These are phyloP conservation scores for Candida maris DNA, from an alignment of 805 yeast species.

Conservation along the genomic window DNA sequence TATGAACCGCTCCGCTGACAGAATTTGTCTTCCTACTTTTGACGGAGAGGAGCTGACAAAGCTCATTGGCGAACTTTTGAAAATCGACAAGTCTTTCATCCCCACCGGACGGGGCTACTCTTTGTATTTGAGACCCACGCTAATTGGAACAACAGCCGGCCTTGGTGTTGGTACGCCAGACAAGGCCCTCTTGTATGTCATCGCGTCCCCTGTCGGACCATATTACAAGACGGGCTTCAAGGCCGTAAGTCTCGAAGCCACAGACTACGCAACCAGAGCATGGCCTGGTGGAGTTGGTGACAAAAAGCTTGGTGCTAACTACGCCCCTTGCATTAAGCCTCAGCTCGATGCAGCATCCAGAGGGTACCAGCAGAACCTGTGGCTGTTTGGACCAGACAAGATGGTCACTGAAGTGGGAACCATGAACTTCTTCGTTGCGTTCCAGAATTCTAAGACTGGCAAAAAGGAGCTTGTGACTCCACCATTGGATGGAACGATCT, in stretches of 20 bases:
- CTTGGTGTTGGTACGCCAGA: conserved; percentile 85
- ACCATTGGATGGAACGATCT: conserved; percentile 94
- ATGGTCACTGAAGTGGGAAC: conserved; percentile 96
- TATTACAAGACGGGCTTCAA: conserved; percentile 94
- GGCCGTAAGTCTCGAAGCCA: conserved; percentile 91
- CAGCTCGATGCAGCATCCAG: conserved; percentile 84
- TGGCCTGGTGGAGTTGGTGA: conserved; percentile 99
- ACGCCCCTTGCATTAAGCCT: conserved; percentile 92
- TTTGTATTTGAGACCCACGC: conserved; percentile 87
- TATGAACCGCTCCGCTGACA: conserved; percentile 82
- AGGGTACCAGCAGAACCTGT: conserved; percentile 94
- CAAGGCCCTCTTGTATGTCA: conserved; percentile 78
- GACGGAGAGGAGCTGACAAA: conserved; percentile 74
- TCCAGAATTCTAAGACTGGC: conserved; percentile 70
- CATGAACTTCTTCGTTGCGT: conserved; percentile 90
- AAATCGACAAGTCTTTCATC: conserved; percentile 70
- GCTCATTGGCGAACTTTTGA: conserved; percentile 70
- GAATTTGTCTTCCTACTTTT: conserved; percentile 86
- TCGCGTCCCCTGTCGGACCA: conserved; percentile 96
- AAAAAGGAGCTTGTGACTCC: conserved; percentile 92
- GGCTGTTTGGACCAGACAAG: conserved; percentile 90
- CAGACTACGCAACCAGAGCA: conserved; percentile 94
- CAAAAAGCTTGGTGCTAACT: conserved; percentile 94
- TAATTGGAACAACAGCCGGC: conserved; percentile 88
- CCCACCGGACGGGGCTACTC: conserved; percentile 89